These are phyloP conservation scores for Pseudogymnoascus sp. DNA, from an alignment of 2,329 filamentous ascomycete species.

Conservation along the genomic window DNA sequence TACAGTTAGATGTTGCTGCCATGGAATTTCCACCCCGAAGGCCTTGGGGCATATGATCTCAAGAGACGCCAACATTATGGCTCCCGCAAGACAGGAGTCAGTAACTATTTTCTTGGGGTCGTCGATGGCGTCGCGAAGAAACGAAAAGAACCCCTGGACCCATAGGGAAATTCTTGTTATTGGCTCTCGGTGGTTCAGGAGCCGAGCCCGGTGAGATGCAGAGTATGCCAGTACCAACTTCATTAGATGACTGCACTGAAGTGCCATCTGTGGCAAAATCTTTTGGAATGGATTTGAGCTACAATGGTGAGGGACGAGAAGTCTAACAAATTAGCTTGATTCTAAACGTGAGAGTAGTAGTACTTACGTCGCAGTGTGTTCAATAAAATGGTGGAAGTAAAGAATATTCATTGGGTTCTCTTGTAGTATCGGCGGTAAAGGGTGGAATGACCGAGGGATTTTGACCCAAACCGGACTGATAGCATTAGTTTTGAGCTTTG, in stretches of 20 bases:
- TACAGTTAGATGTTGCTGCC: slow-evolving; percentile 70
- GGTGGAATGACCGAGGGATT: slow-evolving; percentile 34
- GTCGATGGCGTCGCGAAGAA: slow-evolving; percentile 58
- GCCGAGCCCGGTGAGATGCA: slow-evolving; percentile 71
- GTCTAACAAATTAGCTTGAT: slow-evolving; percentile 64
- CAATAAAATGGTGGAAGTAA: slow-evolving; percentile 53
- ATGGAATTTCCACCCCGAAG: slow-evolving; percentile 71
- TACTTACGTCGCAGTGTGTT: slow-evolving; percentile 10
- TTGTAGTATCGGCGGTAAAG: slow-evolving; percentile 44
- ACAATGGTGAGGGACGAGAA: slow-evolving; percentile 42
- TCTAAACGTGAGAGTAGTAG: not conserved
- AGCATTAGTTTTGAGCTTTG: slow-evolving; percentile 17
- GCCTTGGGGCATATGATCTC: slow-evolving; percentile 77
- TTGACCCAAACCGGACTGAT: slow-evolving; percentile 1
- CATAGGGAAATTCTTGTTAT: slow-evolving; percentile 69
- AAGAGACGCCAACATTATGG: slow-evolving; percentile 76
- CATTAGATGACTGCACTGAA: slow-evolving; percentile 62
- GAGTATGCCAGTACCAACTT: slow-evolving; percentile 74
- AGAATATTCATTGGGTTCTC: slow-evolving; percentile 76
- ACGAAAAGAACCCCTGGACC: slow-evolving; percentile 72
- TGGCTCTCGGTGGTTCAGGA: slow-evolving; percentile 66
- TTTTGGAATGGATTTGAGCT: slow-evolving; percentile 46
- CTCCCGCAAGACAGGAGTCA: slow-evolving; percentile 67
- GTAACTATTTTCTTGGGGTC: slow-evolving; percentile 56
- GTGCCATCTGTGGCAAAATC: slow-evolving; percentile 52